Evolutionary conservation across 2,329 filamentous ascomycete species (phyloP), one percentile per base, ranked within the genome.

Genomic region (Cercospora sesami): DNA sequence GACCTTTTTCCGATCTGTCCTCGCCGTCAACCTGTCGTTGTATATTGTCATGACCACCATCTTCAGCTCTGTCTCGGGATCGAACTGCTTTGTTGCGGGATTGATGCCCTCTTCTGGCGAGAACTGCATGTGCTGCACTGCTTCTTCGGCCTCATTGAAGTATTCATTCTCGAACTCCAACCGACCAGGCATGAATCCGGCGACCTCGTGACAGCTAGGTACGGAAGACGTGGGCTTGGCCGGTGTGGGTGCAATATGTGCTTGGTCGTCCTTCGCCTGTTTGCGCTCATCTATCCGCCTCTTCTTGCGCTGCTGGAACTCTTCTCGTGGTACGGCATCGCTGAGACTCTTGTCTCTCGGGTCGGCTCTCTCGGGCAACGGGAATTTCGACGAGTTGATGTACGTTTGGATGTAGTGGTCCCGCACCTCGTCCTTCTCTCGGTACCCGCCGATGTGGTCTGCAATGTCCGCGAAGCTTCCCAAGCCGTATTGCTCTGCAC

Each of bases 1-100:
- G 61, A 98, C 91, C 82, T 95, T 96, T 81, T 99, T 99, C 57
- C 95, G 87, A 75, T 98, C 94, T 6, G 94, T 94, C 73, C 95
- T 89, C 66, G 94, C 91, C 2, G 94, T 97, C 18, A 99, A 83
- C 4, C 94, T 89, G 67, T 91, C 90, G 77, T 99, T 99, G 84
- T 99, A 99, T 61, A 99, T 96, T 72, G 97, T 93, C 89, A 99
- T 97, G 21, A 99, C 93, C 0, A 93, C 97, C 82, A 98, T 89
- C 84, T 99, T 99, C 57, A 99, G 86, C 72, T 97, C 94, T 86
- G 97, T 96, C 79, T 99, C 95, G 0, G 95, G 93, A 75, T 99
- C 95, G 67, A 96, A 84, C 76, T 96, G 90, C 69, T 92, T 91
- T 0, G 93, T 97, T 2, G 86, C 83, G 0, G 91, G 89, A 76